Evolutionary conservation across 441 rosid species (phyloP).

Genomic region (Arabidopsis lyrata): DNA sequence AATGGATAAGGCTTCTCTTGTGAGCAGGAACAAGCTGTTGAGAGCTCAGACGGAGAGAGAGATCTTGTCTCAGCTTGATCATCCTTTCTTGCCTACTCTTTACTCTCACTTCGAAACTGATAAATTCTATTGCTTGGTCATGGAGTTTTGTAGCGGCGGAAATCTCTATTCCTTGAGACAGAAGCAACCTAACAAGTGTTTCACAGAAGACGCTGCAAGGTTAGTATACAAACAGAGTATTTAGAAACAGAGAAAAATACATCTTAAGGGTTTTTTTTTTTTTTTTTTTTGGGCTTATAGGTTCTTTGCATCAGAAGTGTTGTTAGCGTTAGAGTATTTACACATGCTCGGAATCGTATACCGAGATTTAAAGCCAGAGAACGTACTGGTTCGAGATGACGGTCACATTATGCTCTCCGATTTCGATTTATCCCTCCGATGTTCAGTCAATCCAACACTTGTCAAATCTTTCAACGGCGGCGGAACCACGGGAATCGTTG

Average conservation of each 20-base stretch:
- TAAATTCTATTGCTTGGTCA: slow-evolving; percentile 78
- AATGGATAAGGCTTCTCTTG: slow-evolving; percentile 89
- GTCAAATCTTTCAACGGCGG: slow-evolving; percentile 64
- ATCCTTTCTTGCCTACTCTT: slow-evolving; percentile 83
- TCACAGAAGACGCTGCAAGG: slow-evolving; percentile 84
- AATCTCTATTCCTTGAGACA: slow-evolving; percentile 90
- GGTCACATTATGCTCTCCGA: slow-evolving; percentile 95
- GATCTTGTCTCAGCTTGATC: slow-evolving; percentile 87
- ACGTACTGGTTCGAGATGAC: slow-evolving; percentile 80
- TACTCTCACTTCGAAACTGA: slow-evolving; percentile 88
- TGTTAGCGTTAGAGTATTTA: slow-evolving; percentile 81
- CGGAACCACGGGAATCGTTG: slow-evolving; percentile 51
- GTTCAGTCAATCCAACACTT: slow-evolving; percentile 79
- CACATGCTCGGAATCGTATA: slow-evolving; percentile 95
- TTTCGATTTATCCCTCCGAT: slow-evolving; percentile 86
- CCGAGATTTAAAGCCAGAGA: slow-evolving; percentile 88
- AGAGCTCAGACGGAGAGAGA: slow-evolving; percentile 89
- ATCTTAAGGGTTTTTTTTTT: neutral
- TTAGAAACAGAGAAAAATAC: neutral
- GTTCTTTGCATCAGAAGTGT: slow-evolving; percentile 82
- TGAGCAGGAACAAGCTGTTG: slow-evolving; percentile 80
- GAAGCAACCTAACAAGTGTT: slow-evolving; percentile 74
- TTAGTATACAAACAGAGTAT: slow-evolving; percentile 36
- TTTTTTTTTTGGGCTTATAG: slow-evolving; percentile 49
- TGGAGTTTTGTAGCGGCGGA: slow-evolving; percentile 94